phyloP scores from a whole-genome alignment of 257 asterid genomes.

The Solanum appendiculatum region DNA sequence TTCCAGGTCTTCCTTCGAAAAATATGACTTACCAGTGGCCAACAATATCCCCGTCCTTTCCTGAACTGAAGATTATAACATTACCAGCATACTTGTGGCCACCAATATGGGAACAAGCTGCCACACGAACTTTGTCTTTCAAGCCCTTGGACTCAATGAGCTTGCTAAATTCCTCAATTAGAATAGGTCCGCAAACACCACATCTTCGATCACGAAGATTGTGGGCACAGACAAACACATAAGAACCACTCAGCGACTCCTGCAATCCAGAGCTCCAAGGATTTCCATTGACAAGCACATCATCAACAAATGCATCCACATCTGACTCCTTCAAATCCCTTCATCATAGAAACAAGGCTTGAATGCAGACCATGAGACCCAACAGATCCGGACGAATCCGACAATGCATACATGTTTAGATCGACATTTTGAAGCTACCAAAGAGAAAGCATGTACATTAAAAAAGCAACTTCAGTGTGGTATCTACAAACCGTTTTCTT shows the following conservation, averaged over 20 bases:
- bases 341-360: constrained; percentile 1
- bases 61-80: constrained; percentile 63
- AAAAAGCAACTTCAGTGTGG: neutral
- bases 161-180: constrained; percentile 70
- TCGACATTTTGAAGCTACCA: neutral
- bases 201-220: constrained; percentile 74
- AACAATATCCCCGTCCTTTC: constrained; percentile 48
- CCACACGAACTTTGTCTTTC: constrained; percentile 46
- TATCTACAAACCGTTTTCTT: neutral
- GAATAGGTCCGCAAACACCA: constrained; percentile 94
- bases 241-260: constrained; percentile 63
- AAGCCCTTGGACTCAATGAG: constrained; percentile 51
- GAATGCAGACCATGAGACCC: neutral
- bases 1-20: neutral
- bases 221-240: constrained; percentile 92
- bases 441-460: neutral
- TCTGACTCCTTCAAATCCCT: constrained; percentile 79
- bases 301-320: constrained; percentile 71
- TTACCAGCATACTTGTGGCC: constrained; percentile 99
- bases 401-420: neutral
- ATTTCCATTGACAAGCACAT: constrained; percentile 71
- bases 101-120: constrained; percentile 94
- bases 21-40: constrained; percentile 71
- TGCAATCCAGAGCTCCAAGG: constrained; percentile 63
- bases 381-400: neutral